A percentile compares a stretch with the other conserved stretches of the same genome.
Evolutionary conservation across 2,329 filamentous ascomycete genomes (phyloP).

Genomic region (Knufia fluminis): DNA sequence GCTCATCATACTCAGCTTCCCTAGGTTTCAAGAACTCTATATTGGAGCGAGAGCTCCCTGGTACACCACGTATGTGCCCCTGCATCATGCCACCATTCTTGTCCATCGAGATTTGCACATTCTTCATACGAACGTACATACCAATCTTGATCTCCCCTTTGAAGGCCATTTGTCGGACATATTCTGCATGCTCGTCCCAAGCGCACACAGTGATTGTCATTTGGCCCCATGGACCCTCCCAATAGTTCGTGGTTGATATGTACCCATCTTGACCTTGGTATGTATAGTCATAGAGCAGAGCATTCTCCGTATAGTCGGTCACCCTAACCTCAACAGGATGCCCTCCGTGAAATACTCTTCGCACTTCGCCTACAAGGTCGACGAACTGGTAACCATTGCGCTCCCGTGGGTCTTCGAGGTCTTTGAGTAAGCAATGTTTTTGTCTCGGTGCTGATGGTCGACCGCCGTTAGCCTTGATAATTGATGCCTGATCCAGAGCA

Average conservation of each 20-base stretch:
- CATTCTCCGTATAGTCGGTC: slow-evolving; percentile 73
- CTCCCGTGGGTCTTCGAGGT: slow-evolving; percentile 39
- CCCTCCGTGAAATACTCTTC: slow-evolving; percentile 44
- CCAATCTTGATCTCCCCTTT: slow-evolving; percentile 43
- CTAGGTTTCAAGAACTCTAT: slow-evolving; percentile 43
- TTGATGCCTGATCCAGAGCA: slow-evolving; percentile 10
- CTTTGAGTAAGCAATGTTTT: slow-evolving; percentile 58
- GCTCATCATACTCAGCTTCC: slow-evolving; percentile 34
- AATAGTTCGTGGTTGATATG: slow-evolving; percentile 36
- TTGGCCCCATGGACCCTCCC: slow-evolving; percentile 63
- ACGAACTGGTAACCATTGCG: slow-evolving; percentile 42
- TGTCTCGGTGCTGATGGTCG: background rate
- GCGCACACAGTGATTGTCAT: slow-evolving; percentile 62
- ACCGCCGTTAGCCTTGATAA: slow-evolving; percentile 13
- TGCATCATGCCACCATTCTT: slow-evolving; percentile 52
- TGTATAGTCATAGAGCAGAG: slow-evolving; percentile 50
- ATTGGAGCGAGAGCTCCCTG: slow-evolving; percentile 45
- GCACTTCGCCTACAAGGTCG: slow-evolving; percentile 63
- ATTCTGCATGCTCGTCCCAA: slow-evolving; percentile 57
- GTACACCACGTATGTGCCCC: slow-evolving; percentile 59
- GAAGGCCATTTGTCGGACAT: slow-evolving; percentile 35
- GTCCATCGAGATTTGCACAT: slow-evolving; percentile 60
- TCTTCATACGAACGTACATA: slow-evolving; percentile 49
- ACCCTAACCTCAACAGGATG: slow-evolving; percentile 58
- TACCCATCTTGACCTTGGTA: slow-evolving; percentile 41